These are phyloP conservation scores for Penicillium sp. DNA, from an alignment of 2,329 filamentous ascomycete species.

Conservation along the genomic window DNA sequence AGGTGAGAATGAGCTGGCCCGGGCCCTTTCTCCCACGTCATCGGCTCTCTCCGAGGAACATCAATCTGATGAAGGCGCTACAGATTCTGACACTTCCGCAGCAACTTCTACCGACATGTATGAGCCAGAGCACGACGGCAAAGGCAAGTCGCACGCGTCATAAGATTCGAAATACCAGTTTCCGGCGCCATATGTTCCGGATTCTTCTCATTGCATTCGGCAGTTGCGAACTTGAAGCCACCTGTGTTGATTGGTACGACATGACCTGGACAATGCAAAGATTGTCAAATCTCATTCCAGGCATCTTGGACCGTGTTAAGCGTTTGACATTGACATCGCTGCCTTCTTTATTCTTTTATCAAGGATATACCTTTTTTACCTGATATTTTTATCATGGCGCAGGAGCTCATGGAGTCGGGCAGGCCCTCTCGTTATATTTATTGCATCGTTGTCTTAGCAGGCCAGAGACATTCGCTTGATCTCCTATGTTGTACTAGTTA, in stretches of 20 bases:
- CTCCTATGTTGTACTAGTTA: slow-evolving; percentile 10
- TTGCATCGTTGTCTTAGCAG: slow-evolving; percentile 15
- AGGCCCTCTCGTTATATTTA: slow-evolving; percentile 14
- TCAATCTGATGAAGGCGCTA: slow-evolving; percentile 22
- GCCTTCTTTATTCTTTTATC: not conserved
- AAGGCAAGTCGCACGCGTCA: slow-evolving; percentile 4
- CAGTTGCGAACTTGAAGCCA: not conserved
- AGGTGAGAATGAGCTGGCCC: slow-evolving; percentile 18
- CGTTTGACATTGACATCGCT: not conserved
- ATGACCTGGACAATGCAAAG: not conserved
- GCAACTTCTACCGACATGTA: slow-evolving; percentile 19
- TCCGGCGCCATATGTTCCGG: not conserved
- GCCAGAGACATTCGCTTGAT: slow-evolving; percentile 15
- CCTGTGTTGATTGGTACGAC: not conserved
- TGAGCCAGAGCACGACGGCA: slow-evolving; percentile 2
- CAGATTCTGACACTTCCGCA: slow-evolving; percentile 20
- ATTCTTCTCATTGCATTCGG: not conserved
- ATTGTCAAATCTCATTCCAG: not conserved
- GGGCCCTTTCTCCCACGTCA: slow-evolving; percentile 17
- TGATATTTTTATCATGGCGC: slow-evolving; percentile 13
- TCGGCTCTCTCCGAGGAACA: slow-evolving; percentile 17
- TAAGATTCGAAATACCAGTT: not conserved
- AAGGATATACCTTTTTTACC: slow-evolving; percentile 9
- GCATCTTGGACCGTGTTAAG: not conserved
- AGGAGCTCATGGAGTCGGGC: slow-evolving; percentile 15